Conservation (phyloP, 2,329 filamentous ascomycete genomes). For the Hypoxylon sp. region DNA sequence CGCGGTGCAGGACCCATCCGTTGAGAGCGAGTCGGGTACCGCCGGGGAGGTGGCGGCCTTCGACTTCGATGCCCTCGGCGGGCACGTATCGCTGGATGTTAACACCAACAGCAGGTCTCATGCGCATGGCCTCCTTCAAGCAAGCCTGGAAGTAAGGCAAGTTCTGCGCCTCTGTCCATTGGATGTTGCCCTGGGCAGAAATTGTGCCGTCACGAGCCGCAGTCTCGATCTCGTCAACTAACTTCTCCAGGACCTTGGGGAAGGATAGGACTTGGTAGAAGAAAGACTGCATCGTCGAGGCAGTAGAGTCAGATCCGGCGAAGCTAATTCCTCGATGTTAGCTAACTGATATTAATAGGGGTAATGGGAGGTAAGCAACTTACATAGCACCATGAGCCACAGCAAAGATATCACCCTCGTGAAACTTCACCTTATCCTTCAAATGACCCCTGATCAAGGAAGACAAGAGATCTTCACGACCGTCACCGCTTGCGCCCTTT, state of each 20-base stretch:
- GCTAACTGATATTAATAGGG: not conserved
- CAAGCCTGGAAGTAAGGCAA: conserved; percentile 66
- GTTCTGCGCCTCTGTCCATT: conserved; percentile 57
- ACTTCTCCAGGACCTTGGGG: conserved; percentile 50
- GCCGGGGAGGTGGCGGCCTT: conserved; percentile 59
- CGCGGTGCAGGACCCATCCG: conserved; percentile 62
- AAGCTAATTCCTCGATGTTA: conserved; percentile 50
- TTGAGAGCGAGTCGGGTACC: conserved; percentile 64
- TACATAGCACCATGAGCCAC: conserved; percentile 65
- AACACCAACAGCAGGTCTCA: conserved; percentile 63
- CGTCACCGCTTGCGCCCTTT: conserved; percentile 51
- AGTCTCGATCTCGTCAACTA: conserved; percentile 55
- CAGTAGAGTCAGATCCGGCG: conserved; percentile 68
- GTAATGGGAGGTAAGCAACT: conserved; percentile 39
- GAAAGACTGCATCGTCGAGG: conserved; percentile 66
- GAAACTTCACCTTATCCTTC: conserved; percentile 57
- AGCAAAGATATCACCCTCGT: conserved; percentile 63
- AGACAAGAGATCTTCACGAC: conserved; percentile 59
- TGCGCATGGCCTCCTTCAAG: conserved; percentile 63
- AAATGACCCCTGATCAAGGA: conserved; percentile 62
- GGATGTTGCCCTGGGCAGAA: conserved; percentile 53
- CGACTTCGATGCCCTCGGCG: conserved; percentile 59
- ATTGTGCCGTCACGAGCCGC: conserved; percentile 51
- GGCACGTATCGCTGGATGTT: conserved; percentile 63
- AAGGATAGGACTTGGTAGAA: conserved; percentile 60